These are phyloP conservation scores for Teunomyces kruisii DNA, from an alignment of 805 yeast species.

Conservation along the genomic window DNA sequence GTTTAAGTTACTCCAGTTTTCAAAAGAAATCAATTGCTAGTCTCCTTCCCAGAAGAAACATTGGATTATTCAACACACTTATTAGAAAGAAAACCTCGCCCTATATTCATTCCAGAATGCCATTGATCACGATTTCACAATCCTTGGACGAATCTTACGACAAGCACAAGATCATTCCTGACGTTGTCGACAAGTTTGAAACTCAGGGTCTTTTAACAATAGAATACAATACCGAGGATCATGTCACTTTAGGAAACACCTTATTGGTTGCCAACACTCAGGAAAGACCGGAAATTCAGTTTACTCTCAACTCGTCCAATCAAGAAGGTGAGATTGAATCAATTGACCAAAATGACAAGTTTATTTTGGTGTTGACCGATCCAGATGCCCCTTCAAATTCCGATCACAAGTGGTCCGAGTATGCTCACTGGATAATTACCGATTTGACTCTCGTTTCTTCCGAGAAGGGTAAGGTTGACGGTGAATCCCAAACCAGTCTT, in stretches of 20 bases:
- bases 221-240: constrained; percentile 53
- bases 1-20: neutral
- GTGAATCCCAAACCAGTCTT: constrained; percentile 26
- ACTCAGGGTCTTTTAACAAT: constrained; percentile 62
- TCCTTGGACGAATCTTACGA: constrained; percentile 51
- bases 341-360: constrained; percentile 48
- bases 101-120: constrained; percentile 25
- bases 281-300: constrained; percentile 61
- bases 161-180: constrained; percentile 53
- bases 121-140: constrained; percentile 53
- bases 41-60: constrained; percentile 1
- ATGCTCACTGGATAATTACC: constrained; percentile 67
- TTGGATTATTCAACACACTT: constrained; percentile 2
- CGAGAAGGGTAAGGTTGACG: constrained; percentile 30
- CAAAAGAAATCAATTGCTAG: neutral
- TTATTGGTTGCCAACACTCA: constrained; percentile 67
- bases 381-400: constrained; percentile 90
- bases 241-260: constrained; percentile 79
- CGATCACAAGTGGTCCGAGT: constrained; percentile 88
- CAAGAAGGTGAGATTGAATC: constrained; percentile 40
- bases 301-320: constrained; percentile 54
- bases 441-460: constrained; percentile 45
- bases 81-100: neutral
- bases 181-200: constrained; percentile 48
- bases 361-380: constrained; percentile 80